Evolutionary conservation across 2,329 filamentous ascomycete species (phyloP), one percentile per base, ranked within the genome.

Genomic region (Sclerotinia spermophila): DNA sequence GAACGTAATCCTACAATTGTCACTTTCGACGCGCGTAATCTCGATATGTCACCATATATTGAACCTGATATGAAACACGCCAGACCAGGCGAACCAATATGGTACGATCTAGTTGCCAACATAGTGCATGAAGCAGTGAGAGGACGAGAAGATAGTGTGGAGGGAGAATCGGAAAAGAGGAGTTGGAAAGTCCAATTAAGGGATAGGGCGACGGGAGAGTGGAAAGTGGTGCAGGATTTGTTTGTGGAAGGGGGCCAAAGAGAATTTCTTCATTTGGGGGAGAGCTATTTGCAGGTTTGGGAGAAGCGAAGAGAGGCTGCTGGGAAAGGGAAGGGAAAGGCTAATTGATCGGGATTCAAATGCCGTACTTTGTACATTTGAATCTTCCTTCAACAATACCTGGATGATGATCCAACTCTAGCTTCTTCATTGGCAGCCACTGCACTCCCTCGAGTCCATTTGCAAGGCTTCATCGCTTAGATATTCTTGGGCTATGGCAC

Each of bases 1-100:
- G 95, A 98, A 82, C 92, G 96, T 66, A 99, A 99, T 80, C 96
- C 95, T 1, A 99, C 96, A 15, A 99, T 99, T 78, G 96, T 99
- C 74, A 98, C 95, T 0, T 99, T 98, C 81, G 93, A 95, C 74
- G 91, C 93, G 6, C 87, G 90, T 78, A 88, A 90, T 56, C 88
- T 99, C 13, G 94, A 99, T 80, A 90, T 97, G 84, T 86, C 90
- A 7, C 94, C 94, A 0, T 98, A 96, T 77, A 93, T 97, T 19
- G 93, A 98, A 82, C 94, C 95, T 0, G 93, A 94, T 77, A 92
- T 93, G 0, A 82, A 85, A 7, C 79, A 91, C 51, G 89, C 91
- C 80, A 86, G 90, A 0, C 87, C 88, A 0, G 88, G 91, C 2
- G 93, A 97, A 79, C 94, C 95, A 2, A 92, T 98, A 75, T 90